Evolutionary conservation across 2,329 filamentous ascomycete species (phyloP).

Genomic region (Calonectria fujianensis): DNA sequence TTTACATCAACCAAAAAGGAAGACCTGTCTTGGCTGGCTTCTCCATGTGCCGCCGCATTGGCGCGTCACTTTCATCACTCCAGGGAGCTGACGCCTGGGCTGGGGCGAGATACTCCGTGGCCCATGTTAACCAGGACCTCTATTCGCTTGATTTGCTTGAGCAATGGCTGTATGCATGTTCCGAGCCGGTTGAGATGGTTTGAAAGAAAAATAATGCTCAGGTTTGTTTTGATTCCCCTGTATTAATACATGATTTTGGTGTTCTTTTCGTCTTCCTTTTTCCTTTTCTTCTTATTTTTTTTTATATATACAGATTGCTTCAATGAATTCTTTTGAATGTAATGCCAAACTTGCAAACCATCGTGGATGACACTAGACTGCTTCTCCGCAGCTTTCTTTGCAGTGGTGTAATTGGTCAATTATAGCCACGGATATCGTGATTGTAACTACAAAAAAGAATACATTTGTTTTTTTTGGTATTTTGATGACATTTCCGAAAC

Average conservation of each 20-base stretch:
- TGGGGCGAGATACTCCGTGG: neutral
- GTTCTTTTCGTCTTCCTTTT: neutral
- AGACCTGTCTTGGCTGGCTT: neutral
- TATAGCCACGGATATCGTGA: neutral
- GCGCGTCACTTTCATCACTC: neutral
- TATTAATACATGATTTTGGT: neutral
- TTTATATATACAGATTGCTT: neutral
- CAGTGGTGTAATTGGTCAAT: neutral
- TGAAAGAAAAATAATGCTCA: neutral
- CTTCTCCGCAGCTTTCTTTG: neutral
- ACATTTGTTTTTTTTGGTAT: neutral
- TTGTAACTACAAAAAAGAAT: neutral
- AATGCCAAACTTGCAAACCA: neutral
- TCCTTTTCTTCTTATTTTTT: neutral
- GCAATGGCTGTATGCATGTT: neutral
- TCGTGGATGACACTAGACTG: neutral
- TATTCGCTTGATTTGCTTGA: neutral
- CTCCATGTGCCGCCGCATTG: conserved; percentile 21
- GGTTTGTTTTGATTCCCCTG: neutral
- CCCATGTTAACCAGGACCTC: neutral
- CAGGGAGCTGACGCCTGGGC: neutral
- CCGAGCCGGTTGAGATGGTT: neutral
- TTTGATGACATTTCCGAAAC: neutral
- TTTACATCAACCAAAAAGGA: neutral
- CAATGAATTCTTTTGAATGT: neutral